Conservation (phyloP, 164 flowering plant species). For the Hamamelis virginiana region DNA sequence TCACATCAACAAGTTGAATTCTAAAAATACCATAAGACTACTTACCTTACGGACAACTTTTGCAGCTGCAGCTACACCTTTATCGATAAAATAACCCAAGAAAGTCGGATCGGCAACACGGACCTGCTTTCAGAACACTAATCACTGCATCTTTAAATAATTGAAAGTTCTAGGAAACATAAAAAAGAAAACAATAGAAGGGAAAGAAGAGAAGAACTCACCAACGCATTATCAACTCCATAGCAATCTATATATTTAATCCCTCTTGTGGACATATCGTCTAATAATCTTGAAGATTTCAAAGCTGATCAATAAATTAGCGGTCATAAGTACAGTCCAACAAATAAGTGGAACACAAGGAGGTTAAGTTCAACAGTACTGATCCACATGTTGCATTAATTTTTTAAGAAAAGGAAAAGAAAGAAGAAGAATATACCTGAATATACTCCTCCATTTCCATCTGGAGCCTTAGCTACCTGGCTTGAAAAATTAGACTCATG, state of each 20-base stretch:
- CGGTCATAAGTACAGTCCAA: neutral
- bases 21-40: neutral
- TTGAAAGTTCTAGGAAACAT: neutral
- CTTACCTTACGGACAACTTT: slow-evolving; percentile 99
- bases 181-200: slow-evolving; percentile 2
- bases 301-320: slow-evolving; percentile 52
- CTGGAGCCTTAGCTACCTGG: slow-evolving; percentile 97
- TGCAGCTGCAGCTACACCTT: slow-evolving; percentile 91
- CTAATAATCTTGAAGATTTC: slow-evolving; percentile 72
- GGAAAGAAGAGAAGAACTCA: slow-evolving; percentile 27
- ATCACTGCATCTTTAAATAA: slow-evolving; percentile 11
- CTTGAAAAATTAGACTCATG: slow-evolving; percentile 18
- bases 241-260: slow-evolving; percentile 86
- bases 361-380: neutral
- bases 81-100: slow-evolving; percentile 92
- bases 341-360: neutral
- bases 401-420: neutral
- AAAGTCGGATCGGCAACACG: slow-evolving; percentile 97
- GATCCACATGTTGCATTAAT: neutral
- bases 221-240: slow-evolving; percentile 98
- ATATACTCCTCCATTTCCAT: slow-evolving; percentile 99
- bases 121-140: slow-evolving; percentile 54
- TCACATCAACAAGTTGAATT: too few species aligned
- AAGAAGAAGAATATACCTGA: slow-evolving; percentile 44
- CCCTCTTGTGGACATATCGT: slow-evolving; percentile 91